These are phyloP conservation scores for Haematococcus lacustris DNA, from an alignment of 139 green algal genomes.

Conservation along the genomic window DNA sequence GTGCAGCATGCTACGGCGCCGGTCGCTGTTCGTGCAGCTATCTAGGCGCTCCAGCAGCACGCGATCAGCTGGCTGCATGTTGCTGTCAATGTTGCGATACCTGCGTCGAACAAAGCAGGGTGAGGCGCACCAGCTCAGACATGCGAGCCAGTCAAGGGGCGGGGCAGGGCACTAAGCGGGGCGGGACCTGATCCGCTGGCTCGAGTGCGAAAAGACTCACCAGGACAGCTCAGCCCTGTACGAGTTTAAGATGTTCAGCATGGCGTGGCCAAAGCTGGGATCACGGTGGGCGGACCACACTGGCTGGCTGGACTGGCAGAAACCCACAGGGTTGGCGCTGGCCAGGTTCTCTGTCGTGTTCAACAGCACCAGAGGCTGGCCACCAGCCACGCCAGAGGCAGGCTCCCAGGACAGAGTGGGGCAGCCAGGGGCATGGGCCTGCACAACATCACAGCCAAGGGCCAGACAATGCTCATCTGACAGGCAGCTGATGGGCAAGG, in stretches of 20 bases:
- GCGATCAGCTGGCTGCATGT: neutral
- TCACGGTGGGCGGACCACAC: conserved; percentile 47
- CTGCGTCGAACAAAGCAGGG: neutral
- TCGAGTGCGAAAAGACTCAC: conserved; percentile 5
- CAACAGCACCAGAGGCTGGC: conserved; percentile 4
- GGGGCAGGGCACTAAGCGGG: neutral
- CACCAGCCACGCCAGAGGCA: conserved; percentile 5
- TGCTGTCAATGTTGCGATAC: conserved; percentile 6
- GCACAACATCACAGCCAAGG: neutral
- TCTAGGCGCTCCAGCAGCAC: neutral
- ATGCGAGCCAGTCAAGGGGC: neutral
- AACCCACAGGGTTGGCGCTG: conserved; percentile 9
- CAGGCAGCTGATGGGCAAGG: too few relatives aligned
- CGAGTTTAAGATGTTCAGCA: conserved; percentile 47
- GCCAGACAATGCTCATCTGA: neutral
- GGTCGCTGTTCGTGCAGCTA: neutral
- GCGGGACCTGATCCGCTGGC: neutral
- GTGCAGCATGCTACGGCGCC: neutral
- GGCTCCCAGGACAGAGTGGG: conserved; percentile 19
- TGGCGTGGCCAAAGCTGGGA: conserved; percentile 53
- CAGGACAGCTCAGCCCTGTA: conserved; percentile 24
- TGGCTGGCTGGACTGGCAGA: conserved; percentile 43
- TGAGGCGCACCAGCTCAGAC: neutral
- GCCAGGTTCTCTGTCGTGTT: neutral
- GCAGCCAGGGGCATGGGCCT: conserved; percentile 8